Conservation (phyloP, 306 rosid genomes). For the Lathyrus aphaca region DNA sequence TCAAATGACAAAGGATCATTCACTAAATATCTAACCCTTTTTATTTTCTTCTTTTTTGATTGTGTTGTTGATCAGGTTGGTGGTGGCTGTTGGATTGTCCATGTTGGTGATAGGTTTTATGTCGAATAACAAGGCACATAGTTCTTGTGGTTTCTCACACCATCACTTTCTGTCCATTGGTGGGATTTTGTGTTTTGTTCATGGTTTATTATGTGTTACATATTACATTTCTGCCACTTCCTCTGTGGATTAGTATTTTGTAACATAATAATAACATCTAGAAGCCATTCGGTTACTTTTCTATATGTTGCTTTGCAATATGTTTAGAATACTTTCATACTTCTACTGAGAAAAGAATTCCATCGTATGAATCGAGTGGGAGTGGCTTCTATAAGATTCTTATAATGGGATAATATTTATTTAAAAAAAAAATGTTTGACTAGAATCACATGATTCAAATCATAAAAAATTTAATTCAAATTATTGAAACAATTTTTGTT, state of each 20-base stretch:
- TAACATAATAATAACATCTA: background rate
- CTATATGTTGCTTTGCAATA: no score
- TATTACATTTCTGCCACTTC: constrained; percentile 82
- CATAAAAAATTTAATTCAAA: no score
- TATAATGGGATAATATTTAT: no score
- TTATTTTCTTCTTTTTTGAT: constrained; percentile 9
- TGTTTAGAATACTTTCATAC: no score
- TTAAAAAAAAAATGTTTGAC: no score
- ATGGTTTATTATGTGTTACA: constrained; percentile 70
- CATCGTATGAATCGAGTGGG: no score
- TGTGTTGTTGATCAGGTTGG: constrained; percentile 57
- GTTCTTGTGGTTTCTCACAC: constrained; percentile 88
- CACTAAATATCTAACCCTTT: background rate
- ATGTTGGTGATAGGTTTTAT: constrained; percentile 86
- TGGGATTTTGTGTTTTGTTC: constrained; percentile 87
- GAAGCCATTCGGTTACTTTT: background rate
- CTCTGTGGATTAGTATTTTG: constrained; percentile 39
- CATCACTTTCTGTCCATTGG: constrained; percentile 96
- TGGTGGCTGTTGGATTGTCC: constrained; percentile 73
- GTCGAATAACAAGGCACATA: constrained; percentile 75
- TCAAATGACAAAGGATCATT: background rate
- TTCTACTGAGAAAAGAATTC: no score
- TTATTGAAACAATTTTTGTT: no score
- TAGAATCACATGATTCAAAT: no score
- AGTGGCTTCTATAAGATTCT: no score